Base-by-base conservation (phyloP, 2,329 filamentous ascomycete species). In the Apiospora kogelbergensis region DNA sequence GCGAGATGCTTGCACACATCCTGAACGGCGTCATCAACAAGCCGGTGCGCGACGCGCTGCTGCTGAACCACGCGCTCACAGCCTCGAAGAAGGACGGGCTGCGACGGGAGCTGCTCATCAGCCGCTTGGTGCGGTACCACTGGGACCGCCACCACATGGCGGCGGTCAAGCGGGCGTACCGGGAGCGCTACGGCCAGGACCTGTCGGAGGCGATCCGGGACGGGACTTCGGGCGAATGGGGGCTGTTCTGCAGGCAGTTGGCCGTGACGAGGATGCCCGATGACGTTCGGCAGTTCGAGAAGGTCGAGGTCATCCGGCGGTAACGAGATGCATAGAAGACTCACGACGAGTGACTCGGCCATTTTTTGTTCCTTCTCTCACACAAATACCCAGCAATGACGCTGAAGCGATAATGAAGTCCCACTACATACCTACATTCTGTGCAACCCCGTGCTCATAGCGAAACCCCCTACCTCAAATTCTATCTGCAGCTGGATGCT, bases 21-120 rank as follows among this genome's bases (percentile, higher is more conserved):
- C 91, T 99, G 76, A 98, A 98, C 81, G 96, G 96, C 76, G 90
- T 97, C 69, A 97, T 98, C 83, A 98, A 98, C 83, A 93, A 93
- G 70, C 95, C 96, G 6, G 94, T 97, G 71, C 93, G 96, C 68
- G 96, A 98, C 79, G 94, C 95, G 3, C 87, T 98, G 45, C 90
- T 98, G 2, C 85, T 99, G 1, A 91, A 97, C 80, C 96, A 98
- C 82, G 95, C 96, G 1, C 89, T 98, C 72, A 91, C 90, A 24
- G 88, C 91, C 63, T 91, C 91, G 3, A 88, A 86, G 72, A 88
- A 88, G 72, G 93, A 95, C 76, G 81, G 87, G 67, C 85, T 95
- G 72, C 90, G 95, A 40, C 91, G 93, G 63, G 95, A 98, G 78
- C 84, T 98, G 65, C 88, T 99, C 66, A 97, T 97, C 72, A 95